A percentile compares a stretch with the other conserved stretches of the same genome.
phyloP scores from a whole-genome alignment of 306 rosid species.

The Trifolium pratense region DNA sequence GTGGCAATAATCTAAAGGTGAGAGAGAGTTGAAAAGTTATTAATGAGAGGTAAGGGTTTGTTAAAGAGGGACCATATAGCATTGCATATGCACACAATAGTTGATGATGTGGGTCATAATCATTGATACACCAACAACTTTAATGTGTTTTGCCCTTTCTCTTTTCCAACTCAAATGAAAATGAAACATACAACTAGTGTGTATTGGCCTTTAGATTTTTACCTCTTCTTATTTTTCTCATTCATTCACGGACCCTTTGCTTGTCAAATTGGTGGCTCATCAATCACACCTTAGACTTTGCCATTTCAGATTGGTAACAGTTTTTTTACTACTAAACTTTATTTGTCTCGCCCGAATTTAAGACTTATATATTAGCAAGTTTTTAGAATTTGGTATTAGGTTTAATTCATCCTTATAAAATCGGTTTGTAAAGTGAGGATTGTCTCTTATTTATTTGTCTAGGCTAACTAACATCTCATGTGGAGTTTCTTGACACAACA shows the following conservation, averaged over 20 bases:
- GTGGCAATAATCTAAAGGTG: slow-evolving; percentile 58
- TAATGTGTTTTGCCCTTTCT: slow-evolving; percentile 30
- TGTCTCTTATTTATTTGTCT: too few species aligned
- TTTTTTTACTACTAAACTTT: too few species aligned
- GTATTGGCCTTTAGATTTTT: slow-evolving; percentile 25
- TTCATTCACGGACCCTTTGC: slow-evolving; percentile 26
- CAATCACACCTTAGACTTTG: background rate
- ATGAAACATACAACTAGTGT: slow-evolving; percentile 17
- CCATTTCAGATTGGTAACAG: background rate
- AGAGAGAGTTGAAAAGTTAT: slow-evolving; percentile 42
- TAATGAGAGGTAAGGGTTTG: slow-evolving; percentile 26
- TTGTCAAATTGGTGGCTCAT: slow-evolving; percentile 13
- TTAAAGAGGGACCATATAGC: slow-evolving; percentile 17
- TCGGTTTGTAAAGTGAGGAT: too few species aligned
- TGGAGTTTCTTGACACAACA: too few species aligned
- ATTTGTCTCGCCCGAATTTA: too few species aligned
- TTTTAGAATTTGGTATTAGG: too few species aligned
- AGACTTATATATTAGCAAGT: too few species aligned
- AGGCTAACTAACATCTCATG: too few species aligned
- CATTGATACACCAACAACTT: slow-evolving; percentile 35
- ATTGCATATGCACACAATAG: slow-evolving; percentile 12
- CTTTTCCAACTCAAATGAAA: slow-evolving; percentile 37
- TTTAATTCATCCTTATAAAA: too few species aligned
- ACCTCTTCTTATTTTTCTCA: slow-evolving; percentile 30
- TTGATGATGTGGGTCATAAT: slow-evolving; percentile 47